Conservation (phyloP, 768 basidiomycete genomes). For the Boletus edulis region DNA sequence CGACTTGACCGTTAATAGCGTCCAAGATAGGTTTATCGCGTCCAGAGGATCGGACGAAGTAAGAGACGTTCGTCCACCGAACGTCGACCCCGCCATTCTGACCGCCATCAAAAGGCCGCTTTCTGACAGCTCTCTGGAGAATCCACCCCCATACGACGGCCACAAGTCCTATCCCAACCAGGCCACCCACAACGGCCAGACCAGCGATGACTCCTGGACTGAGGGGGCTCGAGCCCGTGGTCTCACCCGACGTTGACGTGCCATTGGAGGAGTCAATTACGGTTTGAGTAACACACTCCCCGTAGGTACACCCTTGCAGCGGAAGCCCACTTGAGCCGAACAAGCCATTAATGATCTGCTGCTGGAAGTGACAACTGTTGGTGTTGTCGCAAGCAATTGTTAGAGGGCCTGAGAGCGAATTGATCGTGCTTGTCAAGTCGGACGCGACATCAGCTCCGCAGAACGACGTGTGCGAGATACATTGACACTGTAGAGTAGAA, state of each 20-base stretch:
- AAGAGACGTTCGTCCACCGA: slow-evolving; percentile 68
- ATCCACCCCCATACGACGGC: slow-evolving; percentile 63
- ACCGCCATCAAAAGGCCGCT: slow-evolving; percentile 35
- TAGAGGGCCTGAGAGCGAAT: slow-evolving; percentile 62
- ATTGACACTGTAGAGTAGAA: slow-evolving; percentile 69
- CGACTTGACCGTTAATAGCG: slow-evolving; percentile 64
- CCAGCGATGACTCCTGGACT: slow-evolving; percentile 88
- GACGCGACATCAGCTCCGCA: slow-evolving; percentile 55
- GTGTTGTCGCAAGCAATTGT: slow-evolving; percentile 64
- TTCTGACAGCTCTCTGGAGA: slow-evolving; percentile 61
- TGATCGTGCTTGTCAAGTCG: slow-evolving; percentile 61
- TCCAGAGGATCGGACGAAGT: slow-evolving; percentile 46
- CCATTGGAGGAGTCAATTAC: slow-evolving; percentile 61
- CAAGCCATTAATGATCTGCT: slow-evolving; percentile 57
- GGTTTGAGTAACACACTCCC: slow-evolving; percentile 84
- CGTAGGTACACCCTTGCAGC: slow-evolving; percentile 73
- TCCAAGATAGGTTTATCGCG: slow-evolving; percentile 65
- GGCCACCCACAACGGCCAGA: slow-evolving; percentile 73
- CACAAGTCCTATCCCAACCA: slow-evolving; percentile 56
- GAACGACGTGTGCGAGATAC: slow-evolving; percentile 66
- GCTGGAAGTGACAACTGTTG: slow-evolving; percentile 75
- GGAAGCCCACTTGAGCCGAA: slow-evolving; percentile 76
- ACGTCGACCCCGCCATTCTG: slow-evolving; percentile 56
- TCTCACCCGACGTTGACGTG: slow-evolving; percentile 30
- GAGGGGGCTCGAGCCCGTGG: slow-evolving; percentile 44